Base-by-base conservation (phyloP, 164 flowering plant species). In the Aristolochia californica region DNA sequence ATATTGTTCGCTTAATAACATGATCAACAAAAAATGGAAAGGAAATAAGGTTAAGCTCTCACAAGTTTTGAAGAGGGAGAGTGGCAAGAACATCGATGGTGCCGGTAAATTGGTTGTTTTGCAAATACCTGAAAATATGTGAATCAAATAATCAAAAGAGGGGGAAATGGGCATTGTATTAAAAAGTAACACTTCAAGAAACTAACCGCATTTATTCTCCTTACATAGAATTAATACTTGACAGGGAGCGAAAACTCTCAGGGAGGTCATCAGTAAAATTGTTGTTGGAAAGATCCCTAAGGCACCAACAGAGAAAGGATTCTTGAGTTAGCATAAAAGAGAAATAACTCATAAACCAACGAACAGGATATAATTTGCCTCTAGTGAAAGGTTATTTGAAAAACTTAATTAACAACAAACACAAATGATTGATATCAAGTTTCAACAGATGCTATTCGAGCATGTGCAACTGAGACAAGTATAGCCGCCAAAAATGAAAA, bases 221-320 rank as follows among this genome's bases (percentile, higher is more conserved):
- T 83, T 69, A 93, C 98, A 93, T 73, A 57, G 76, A 55, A 44
- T 18, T 70, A 60, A 83, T 55, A 68, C 81, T 83, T 57, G 94
- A 68, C 44, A 93, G 84, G 48, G 75, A 68, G 68, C 77, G 68
- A 56, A 88, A 74, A 63, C 82, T 82, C 58, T 63, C 30, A 57
- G 98, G 94, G 28, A 93, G 95, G 48, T 75, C 45, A 20, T 91
- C 95, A 0, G 91, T n/a, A 21, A 93, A 38, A 20, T 64, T 13
- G 71, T 93, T 93, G 69, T 59, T 81, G 56, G 98, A 93, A 57
- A 93, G 65, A 67, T 93, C 98, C 87, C 98, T 93, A 83, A 55
- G 72, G 60, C 48, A 72, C 17, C 23, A 62, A 20, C 8, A 17
- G 24, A 34, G 40, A 34, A 34, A 34, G 5, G 10, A 34, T 34